Evolutionary conservation across 2,329 filamentous ascomycete species (phyloP), one percentile per base, ranked within the genome.

Genomic region (Alternaria arborescens): DNA sequence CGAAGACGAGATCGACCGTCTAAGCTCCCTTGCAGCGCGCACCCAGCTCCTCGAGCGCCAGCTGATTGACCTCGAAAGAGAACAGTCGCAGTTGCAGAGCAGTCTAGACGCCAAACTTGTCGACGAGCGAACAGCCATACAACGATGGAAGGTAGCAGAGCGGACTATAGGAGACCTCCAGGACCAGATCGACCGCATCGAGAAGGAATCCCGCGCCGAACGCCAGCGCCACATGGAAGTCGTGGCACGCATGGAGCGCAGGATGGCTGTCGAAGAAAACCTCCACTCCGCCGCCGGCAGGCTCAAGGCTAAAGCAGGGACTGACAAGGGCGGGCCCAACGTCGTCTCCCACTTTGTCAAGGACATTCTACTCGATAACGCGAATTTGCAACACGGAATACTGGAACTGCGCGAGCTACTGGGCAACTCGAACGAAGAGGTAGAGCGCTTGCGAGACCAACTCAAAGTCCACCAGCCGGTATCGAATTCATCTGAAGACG

Each of bases 281-380:
- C 83, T 97, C 43, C 89, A 91, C 69, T 89, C 88, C 24, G 92
- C 93, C 3, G 92, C 92, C 12, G 91, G 90, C 32, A 86, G 93
- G 55, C 83, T 97, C 54, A 93, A 93, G 3, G 92, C 90, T 67
- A 88, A 88, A 3, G 80, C 91, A 41, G 85, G 84, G 4, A 84
- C 85, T 4, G 84, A 86, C 30, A 86, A 86, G 67, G 82, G 82
- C 57, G 85, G 87, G 10, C 88, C 84, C 62, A 89, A 84, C 59
- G 92, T 97, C 38, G 92, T 98, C n/a, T 94, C 92, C 20, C 92
- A 96, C 74, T 98, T 99, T 70, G 95, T 99, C 57, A 93, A 94
- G 68, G 95, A 98, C 76, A 91, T 99, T 57, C 83, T 99, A 18
- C 90, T 97, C 72, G 95, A 99, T 77, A 99, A 99, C 74, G 93